Percentiles rank a stretch among this genome's conserved stretches.
Evolutionary conservation across 1,284 basidiomycete genomes (phyloP).

Genomic region (Hortiboletus rubellus): DNA sequence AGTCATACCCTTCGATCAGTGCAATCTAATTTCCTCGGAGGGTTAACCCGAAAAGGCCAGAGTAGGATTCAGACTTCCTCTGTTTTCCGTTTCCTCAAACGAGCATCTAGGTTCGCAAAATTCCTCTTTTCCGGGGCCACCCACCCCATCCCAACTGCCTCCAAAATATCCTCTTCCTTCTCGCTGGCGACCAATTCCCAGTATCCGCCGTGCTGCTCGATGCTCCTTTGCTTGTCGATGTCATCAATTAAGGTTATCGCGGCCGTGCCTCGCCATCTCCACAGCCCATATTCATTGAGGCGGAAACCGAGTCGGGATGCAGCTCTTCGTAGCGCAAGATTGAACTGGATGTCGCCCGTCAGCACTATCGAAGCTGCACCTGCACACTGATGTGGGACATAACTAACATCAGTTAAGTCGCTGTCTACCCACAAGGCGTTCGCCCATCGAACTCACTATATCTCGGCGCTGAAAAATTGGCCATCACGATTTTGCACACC

Average conservation of each 20-base stretch:
- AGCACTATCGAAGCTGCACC: conserved; percentile 50
- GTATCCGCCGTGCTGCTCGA: conserved; percentile 18
- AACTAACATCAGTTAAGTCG: conserved; percentile 32
- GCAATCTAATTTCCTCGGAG: conserved; percentile 1
- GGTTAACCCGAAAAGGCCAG: background rate
- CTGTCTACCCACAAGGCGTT: background rate
- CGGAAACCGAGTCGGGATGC: conserved; percentile 46
- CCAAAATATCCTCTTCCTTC: conserved; percentile 26
- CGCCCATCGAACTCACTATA: conserved; percentile 41
- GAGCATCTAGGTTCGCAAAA: conserved; percentile 17
- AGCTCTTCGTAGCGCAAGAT: conserved; percentile 39
- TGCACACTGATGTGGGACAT: conserved; percentile 49
- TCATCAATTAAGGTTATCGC: background rate
- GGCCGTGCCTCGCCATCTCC: conserved; percentile 43
- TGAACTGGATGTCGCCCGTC: conserved; percentile 55
- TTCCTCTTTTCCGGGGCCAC: conserved; percentile 31
- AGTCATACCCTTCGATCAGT: conserved; percentile 14
- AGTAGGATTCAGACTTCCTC: conserved; percentile 8
- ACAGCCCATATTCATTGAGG: conserved; percentile 59
- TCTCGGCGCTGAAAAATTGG: conserved; percentile 39
- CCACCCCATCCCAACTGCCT: conserved; percentile 30
- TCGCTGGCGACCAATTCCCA: conserved; percentile 27
- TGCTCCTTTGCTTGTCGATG: background rate
- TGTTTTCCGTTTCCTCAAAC: conserved; percentile 7
- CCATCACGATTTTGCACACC: conserved; percentile 39